A percentile compares a stretch with the other conserved stretches of the same genome.
Evolutionary conservation across 73 alveolate species (phyloP).

Genomic region (Paramecium bursaria): DNA sequence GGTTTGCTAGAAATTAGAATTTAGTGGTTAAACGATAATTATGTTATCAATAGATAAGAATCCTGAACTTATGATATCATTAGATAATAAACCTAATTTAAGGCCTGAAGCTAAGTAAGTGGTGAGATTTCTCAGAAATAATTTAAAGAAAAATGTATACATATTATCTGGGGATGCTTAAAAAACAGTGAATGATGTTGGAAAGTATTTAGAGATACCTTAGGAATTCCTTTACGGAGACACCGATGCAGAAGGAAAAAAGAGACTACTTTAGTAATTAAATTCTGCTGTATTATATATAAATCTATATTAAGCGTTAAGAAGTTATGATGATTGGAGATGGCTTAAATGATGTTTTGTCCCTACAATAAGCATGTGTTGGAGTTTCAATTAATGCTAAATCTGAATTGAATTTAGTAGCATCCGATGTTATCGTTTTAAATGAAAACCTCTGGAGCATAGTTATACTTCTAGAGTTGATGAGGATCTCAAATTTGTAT

Average conservation of each 20-base stretch:
- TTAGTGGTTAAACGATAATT: constrained; percentile 55
- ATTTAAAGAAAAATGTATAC: constrained; percentile 34
- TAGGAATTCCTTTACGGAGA: constrained; percentile 20
- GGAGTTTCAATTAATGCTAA: constrained; percentile 71
- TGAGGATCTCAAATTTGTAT: constrained; percentile 29
- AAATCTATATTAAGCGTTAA: constrained; percentile 1
- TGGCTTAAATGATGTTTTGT: constrained; percentile 67
- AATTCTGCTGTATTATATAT: too few species aligned
- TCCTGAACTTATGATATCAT: constrained; percentile 13
- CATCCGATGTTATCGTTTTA: constrained; percentile 53
- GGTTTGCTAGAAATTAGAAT: not conserved
- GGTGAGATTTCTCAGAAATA: constrained; percentile 27
- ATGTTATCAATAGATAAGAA: constrained; percentile 10
- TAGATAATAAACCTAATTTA: constrained; percentile 59
- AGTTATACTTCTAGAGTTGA: constrained; percentile 32
- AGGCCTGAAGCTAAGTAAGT: constrained; percentile 71
- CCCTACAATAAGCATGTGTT: constrained; percentile 61
- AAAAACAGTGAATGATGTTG: constrained; percentile 58
- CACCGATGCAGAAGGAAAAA: constrained; percentile 64
- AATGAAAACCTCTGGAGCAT: constrained; percentile 67
- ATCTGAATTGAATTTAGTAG: constrained; percentile 67
- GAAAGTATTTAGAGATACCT: constrained; percentile 59
- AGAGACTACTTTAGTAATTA: not conserved
- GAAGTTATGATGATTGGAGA: constrained; percentile 73
- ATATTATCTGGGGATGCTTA: constrained; percentile 64